Evolutionary conservation across 768 basidiomycete genomes (phyloP), one percentile per base, ranked within the genome.

Genomic region (Filobasidium floriforme): DNA sequence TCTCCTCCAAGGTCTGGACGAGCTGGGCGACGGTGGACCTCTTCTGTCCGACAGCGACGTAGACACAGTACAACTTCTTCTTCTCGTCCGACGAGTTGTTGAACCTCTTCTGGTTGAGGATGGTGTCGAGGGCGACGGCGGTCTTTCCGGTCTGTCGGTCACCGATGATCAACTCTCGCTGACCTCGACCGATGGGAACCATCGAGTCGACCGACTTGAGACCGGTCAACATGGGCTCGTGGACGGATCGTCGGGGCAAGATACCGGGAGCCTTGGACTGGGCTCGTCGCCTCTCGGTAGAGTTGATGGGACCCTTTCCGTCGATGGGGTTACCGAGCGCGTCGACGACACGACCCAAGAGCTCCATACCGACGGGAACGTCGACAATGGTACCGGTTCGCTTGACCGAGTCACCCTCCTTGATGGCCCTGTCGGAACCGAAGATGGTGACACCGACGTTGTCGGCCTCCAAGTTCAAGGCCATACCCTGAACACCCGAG

Each of bases 391-490:
- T 90, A 75, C 96, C 94, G 71, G 96, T 99, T 80, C 96, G 92
- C 85, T 96, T 99, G 85, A 99, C 96, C 73, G 94, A 93, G 83
- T 99, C 96, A 75, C 94, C 96, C 83, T 98, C 96, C 86, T 93
- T 93, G 87, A 98, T 98, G 84, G 88, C 86, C 85, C 90, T 90
- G 72, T 81, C 80, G 79, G 78, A 78, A 79, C 80, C 80, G 85
- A 99, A 99, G 84, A 98, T 93, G 84, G 96, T 92, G 78, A 99
- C 92, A 91, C 96, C 96, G 84, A 98, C 94, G 77, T 97, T 97
- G 88, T 98, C 96, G 82, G 94, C 92, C 83, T 99, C 96, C 87
- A 99, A 89, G 89, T 99, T 99, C 82, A 99, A 82, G 82, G 93
- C 97, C 96, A 99, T 99, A 85, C 96, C 96, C 80, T 96, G 93